Evolutionary conservation across 208 protist genomes (phyloP).

Genomic region (Kentomonas sorsogonicus): DNA sequence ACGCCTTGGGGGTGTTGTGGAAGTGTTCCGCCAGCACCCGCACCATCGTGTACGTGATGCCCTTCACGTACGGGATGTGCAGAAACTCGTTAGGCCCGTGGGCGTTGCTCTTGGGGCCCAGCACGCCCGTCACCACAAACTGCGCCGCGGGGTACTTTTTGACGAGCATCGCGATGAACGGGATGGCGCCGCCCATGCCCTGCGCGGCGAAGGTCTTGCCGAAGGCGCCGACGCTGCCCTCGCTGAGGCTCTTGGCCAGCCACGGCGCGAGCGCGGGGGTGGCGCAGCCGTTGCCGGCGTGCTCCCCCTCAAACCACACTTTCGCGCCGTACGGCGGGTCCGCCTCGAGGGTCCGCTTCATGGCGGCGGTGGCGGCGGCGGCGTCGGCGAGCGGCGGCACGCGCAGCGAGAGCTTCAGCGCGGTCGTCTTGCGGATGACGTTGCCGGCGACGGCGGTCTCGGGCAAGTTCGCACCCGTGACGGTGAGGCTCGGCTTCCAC

Average conservation of each 20-base stretch:
- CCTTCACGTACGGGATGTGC: constrained; percentile 86
- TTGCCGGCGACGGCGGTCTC: constrained; percentile 81
- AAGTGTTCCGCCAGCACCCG: constrained; percentile 77
- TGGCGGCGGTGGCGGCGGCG: constrained; percentile 24
- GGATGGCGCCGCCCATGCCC: constrained; percentile 90
- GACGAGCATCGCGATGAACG: constrained; percentile 92
- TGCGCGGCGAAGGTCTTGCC: constrained; percentile 61
- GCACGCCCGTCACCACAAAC: constrained; percentile 92
- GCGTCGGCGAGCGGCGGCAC: constrained; percentile 82
- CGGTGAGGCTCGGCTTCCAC: constrained; percentile 90
- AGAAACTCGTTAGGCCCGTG: constrained; percentile 96
- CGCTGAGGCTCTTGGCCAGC: constrained; percentile 62
- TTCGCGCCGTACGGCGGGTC: constrained; percentile 90
- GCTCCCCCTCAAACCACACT: constrained; percentile 68
- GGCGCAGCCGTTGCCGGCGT: constrained; percentile 72
- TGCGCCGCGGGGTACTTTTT: constrained; percentile 87
- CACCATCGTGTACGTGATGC: constrained; percentile 72
- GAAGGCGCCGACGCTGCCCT: constrained; percentile 74
- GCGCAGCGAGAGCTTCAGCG: constrained; percentile 91
- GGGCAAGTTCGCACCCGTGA: constrained; percentile 90
- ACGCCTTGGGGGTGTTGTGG: constrained; percentile 45
- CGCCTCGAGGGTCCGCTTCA: constrained; percentile 73
- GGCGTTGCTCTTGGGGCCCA: constrained; percentile 89
- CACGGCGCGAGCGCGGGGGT: constrained; percentile 76
- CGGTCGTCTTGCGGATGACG: constrained; percentile 86